Evolutionary conservation across 495 filamentous ascomycete genomes (phyloP), one percentile per base, ranked within the genome.

Genomic region (Penicillium samsonianum): DNA sequence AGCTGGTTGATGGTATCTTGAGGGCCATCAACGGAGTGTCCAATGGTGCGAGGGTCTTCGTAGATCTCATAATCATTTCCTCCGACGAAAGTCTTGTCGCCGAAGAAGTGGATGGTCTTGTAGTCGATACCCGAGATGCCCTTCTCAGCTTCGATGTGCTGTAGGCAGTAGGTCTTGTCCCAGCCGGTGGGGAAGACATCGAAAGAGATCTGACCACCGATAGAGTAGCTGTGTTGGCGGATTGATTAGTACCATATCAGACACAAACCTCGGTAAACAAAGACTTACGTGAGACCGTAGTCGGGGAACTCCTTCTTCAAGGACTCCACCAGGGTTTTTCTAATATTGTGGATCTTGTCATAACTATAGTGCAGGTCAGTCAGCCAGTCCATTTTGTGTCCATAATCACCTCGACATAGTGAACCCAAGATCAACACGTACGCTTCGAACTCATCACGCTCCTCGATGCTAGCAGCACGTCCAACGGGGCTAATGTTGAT

Each of bases 151-250:
- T 90, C 89, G 30, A 98, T 70, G 72, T 97, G 92, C 65, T 83
- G 81, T 61, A 98, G 78, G 74, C 93, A 96, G 79, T 93, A 98
- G n/a, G 89, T 95, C 83, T 98, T 98, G 75, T 98, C 93, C 94
- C 94, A 98, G 63, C 94, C 94, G 2, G 76, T 85, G 50, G 94
- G 94, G 81, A 98, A 98, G 59, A 97, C 91, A 69, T 98, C 94
- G 77, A 98, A 98, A 55, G 90, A 96, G 69, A 98, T 96, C 65
- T 97, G 90, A 40, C 94, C 94, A 62, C 94, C 94, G 64, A 98
- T 92, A 44, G 90, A 92, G 79, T 86, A 96, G 26, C 90, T 92
- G 55, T 60, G 30, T 60, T 56, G 40, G 23, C 48, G 5, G 4
- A 23, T 49, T 16, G 3, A 31, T 41, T 14, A 41, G 40, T 28